phyloP scores from a whole-genome alignment of 2,329 filamentous ascomycete genomes.

The Teratosphaeria pseudoeucalypti region DNA sequence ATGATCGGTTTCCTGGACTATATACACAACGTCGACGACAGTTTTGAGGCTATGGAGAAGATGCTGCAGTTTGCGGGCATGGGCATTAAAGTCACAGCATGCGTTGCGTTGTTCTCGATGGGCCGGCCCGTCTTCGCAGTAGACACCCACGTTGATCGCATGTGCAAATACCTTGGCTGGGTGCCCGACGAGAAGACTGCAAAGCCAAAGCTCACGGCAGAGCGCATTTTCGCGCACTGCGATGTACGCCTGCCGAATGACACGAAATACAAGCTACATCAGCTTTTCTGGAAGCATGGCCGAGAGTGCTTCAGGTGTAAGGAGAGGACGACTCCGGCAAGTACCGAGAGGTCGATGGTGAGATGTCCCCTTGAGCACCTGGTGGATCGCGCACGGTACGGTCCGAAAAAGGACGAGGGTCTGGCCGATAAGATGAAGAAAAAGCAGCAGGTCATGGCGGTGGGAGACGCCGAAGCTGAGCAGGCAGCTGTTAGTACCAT shows the following conservation, averaged over 20 bases:
- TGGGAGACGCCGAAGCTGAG: not conserved
- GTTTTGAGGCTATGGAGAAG: constrained; percentile 48
- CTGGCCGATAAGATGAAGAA: constrained; percentile 22
- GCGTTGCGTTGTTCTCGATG: constrained; percentile 54
- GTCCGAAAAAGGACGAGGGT: constrained; percentile 39
- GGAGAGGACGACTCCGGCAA: constrained; percentile 50
- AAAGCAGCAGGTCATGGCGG: constrained; percentile 62
- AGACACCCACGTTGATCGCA: constrained; percentile 56
- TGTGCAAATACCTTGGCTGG: constrained; percentile 53
- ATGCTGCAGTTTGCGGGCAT: constrained; percentile 52
- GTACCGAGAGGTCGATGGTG: constrained; percentile 51
- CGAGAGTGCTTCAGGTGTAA: constrained; percentile 51
- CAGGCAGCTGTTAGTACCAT: not conserved
- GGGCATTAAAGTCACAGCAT: constrained; percentile 56
- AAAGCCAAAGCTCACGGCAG: constrained; percentile 30
- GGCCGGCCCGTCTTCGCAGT: constrained; percentile 54
- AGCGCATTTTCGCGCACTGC: constrained; percentile 46
- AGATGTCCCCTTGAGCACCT: constrained; percentile 53
- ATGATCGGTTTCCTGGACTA: constrained; percentile 50
- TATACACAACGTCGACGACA: constrained; percentile 42
- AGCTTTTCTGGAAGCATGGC: constrained; percentile 52
- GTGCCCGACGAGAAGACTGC: constrained; percentile 35
- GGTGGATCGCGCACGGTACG: constrained; percentile 40
- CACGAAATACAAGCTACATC: constrained; percentile 53
- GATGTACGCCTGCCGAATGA: constrained; percentile 52